Evolutionary conservation across 2,329 filamentous ascomycete genomes (phyloP).

Genomic region (Fragosphaeria purpurea): DNA sequence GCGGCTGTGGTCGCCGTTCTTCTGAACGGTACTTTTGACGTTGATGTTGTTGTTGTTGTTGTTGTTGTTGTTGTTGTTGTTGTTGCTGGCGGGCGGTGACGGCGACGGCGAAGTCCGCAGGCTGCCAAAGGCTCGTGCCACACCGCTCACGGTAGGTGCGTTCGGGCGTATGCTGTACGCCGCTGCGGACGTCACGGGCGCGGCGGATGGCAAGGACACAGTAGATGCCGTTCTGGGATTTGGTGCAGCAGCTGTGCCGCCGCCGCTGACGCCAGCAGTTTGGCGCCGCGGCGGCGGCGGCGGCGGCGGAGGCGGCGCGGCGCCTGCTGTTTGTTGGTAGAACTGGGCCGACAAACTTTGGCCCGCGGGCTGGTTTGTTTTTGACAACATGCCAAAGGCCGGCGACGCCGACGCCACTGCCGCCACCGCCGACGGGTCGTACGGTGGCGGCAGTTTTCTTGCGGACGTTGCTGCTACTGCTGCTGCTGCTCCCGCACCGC

Average conservation of each 20-base stretch:
- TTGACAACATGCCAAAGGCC: conserved; percentile 20
- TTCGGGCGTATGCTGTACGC: background rate
- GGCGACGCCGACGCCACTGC: conserved; percentile 19
- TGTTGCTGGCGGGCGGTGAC: background rate
- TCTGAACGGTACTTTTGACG: too few relatives aligned
- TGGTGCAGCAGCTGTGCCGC: conserved; percentile 10
- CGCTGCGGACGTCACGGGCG: conserved; percentile 16
- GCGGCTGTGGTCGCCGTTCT: background rate
- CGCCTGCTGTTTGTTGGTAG: conserved; percentile 15
- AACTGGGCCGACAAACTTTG: conserved; percentile 1
- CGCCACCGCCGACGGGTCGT: conserved; percentile 34
- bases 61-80: too few relatives aligned
- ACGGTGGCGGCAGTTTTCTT: conserved; percentile 43
- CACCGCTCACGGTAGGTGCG: conserved; percentile 5
- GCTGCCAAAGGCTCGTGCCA: conserved; percentile 10
- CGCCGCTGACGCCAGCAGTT: conserved; percentile 5
- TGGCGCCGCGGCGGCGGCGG: conserved; percentile 22
- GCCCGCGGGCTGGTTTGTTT: background rate
- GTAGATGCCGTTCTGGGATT: background rate
- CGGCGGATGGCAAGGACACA: conserved; percentile 29
- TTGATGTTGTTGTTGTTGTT: too few relatives aligned
- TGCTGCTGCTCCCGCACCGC: conserved; percentile 1
- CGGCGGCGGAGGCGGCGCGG: conserved; percentile 36
- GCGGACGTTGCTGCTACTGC: conserved; percentile 17
- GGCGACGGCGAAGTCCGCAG: conserved; percentile 2